Conservation (phyloP, 768 basidiomycete species). For the Gymnopilus dilepis region DNA sequence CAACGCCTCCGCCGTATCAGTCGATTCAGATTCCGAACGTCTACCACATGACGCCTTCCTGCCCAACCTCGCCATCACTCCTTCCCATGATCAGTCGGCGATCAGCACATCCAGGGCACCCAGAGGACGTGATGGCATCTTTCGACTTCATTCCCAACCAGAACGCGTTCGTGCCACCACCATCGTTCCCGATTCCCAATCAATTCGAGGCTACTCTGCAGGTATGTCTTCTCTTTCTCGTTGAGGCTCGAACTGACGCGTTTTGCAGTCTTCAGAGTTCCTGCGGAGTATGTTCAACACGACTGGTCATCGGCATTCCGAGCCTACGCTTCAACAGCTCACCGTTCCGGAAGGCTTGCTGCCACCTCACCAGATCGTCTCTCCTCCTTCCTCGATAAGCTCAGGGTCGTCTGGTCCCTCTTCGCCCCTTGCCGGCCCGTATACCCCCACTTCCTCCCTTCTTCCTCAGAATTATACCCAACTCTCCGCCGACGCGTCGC, state of each 20-base stretch:
- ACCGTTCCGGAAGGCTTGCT: slow-evolving; percentile 45
- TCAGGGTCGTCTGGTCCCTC: slow-evolving; percentile 56
- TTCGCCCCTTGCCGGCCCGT: slow-evolving; percentile 54
- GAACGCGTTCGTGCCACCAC: slow-evolving; percentile 41
- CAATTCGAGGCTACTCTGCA: slow-evolving; percentile 53
- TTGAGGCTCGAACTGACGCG: slow-evolving; percentile 8
- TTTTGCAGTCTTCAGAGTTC: slow-evolving; percentile 51
- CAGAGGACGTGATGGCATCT: slow-evolving; percentile 43
- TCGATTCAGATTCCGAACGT: slow-evolving; percentile 73
- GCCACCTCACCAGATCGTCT: slow-evolving; percentile 50
- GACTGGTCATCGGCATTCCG: slow-evolving; percentile 28
- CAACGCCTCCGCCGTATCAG: slow-evolving; percentile 72
- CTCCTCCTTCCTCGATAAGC: slow-evolving; percentile 53
- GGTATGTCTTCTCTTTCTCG: slow-evolving; percentile 33
- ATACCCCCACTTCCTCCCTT: slow-evolving; percentile 48
- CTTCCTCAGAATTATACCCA: slow-evolving; percentile 17
- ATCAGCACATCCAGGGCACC: slow-evolving; percentile 55
- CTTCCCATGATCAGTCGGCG: slow-evolving; percentile 67
- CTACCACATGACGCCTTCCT: slow-evolving; percentile 56
- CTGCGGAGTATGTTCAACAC: slow-evolving; percentile 53
- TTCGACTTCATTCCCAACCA: slow-evolving; percentile 61
- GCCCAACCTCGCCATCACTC: slow-evolving; percentile 65
- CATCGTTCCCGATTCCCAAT: slow-evolving; percentile 41
- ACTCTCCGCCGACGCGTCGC: slow-evolving; percentile 19
- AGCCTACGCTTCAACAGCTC: slow-evolving; percentile 45